Evolutionary conservation across 345 rosid genomes (phyloP).

Genomic region (Eucalyptus regnans): DNA sequence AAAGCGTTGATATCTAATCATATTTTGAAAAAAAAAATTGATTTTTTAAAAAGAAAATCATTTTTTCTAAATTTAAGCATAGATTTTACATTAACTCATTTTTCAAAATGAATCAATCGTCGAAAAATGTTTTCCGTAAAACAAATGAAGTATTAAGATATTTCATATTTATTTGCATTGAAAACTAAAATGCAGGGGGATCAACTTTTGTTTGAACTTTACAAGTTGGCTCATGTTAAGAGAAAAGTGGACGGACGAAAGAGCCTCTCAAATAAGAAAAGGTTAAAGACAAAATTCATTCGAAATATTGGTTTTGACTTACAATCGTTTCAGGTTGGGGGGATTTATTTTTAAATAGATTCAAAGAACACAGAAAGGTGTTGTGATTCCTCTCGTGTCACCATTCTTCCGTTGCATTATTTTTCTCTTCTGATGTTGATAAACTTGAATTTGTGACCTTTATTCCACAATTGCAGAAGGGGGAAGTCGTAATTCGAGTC

Average conservation of each 20-base stretch:
- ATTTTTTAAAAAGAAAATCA: too few relatives aligned
- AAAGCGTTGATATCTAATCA: accelerated
- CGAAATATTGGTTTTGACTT: neutral
- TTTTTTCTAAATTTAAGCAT: too few relatives aligned
- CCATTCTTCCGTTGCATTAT: neutral
- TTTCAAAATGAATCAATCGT: too few relatives aligned
- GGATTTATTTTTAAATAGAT: neutral
- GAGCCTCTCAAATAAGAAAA: neutral
- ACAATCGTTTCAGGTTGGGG: neutral
- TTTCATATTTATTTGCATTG: neutral
- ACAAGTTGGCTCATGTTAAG: neutral
- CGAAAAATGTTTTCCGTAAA: too few relatives aligned
- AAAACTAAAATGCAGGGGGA: neutral
- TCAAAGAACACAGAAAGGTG: neutral
- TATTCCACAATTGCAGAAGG: neutral
- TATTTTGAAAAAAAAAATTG: too few relatives aligned
- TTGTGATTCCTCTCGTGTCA: neutral
- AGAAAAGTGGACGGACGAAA: neutral
- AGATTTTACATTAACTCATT: neutral
- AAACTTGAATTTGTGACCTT: neutral
- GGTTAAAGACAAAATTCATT: neutral
- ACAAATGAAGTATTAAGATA: neutral
- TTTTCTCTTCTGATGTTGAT: neutral
- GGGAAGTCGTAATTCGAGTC: neutral
- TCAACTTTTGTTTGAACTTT: neutral